Evolutionary conservation across 1,284 basidiomycete genomes (phyloP), one percentile per base, ranked within the genome.

Genomic region (Tilletiopsis washingtonensis): DNA sequence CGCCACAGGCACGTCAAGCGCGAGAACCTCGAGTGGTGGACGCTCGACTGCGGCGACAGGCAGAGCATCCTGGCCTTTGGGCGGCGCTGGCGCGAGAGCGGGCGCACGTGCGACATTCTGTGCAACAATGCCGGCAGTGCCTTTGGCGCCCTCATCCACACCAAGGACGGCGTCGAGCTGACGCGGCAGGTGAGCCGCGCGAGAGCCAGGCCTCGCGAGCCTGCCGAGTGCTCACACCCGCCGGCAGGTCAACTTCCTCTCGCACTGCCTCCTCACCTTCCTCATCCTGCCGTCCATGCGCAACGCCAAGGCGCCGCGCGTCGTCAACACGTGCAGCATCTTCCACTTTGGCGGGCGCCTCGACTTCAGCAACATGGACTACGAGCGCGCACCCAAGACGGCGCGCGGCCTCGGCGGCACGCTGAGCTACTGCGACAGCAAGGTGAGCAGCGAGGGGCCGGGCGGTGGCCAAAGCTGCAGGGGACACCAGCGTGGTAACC

Each of bases 141-240:
- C 0, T 15, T 32, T 7, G 52, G 53, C 0, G 17, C 36, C 7
- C 15, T 47, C 4, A 43, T 40, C 19, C 51, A 53, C 14, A 67
- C 63, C 0, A 57, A 61, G 9, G 65, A 67, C 41, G 65, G 62
- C 0, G 63, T 67, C 39, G 65, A 67, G 32, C 21, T 67, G 32
- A 59, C 61, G 7, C 40, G 44, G 19, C 45, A 38, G 19, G 14
- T 48, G 43, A 26, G 23, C 20, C n/a, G 12, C 40, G n/a, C 21
- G 15, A n/a, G 24, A 45, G 40, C 5, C 41, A n/a, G 9, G 5
- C 12, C 6, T 41, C 41, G 6, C n/a, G 3, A 12, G 5, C 40
- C 14, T 23, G 21, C 12, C 36, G 32, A 5, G 23, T 45, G n/a
- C 25, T 23, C 17, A 9, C 11, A 17, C n/a, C 14, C 32, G 5